Base-by-base conservation (phyloP, 1,139 yeast genomes). In the Chernovozyma sophiae-reginae region DNA sequence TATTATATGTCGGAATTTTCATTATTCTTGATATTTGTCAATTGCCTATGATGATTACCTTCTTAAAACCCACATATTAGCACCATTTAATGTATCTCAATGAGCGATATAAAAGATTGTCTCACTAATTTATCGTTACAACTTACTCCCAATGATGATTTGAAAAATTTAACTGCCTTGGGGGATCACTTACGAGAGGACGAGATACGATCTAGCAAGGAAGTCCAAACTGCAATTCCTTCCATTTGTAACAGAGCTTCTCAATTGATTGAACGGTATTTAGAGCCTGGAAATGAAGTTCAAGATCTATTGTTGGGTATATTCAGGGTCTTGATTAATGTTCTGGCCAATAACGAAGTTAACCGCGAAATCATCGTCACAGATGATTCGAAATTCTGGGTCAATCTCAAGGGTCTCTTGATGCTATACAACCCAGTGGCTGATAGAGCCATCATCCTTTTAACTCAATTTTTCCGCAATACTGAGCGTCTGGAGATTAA, bases 391-490 rank as follows among this genome's bases (percentile, higher is more conserved):
- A 38, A 36, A 22, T 55, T 62, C 35, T 62, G 68, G 69, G 10
- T 6, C 29, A 16, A 26, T 14, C 6, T 26, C 18, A 16, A 13
- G 17, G 12, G 29, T 7, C 6, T 26, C 6, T 26, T 26, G 29
- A 10, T 12, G 12, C 12, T 6, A 7, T 6, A 26, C 12, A 16
- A 16, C 12, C 11, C 15, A 26, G 6, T 16, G 8, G 12, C 10
- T 6, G 29, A 26, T 6, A 6, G 29, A 12, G 6, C 29, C 11
- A 13, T 11, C 25, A 47, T 62, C 12, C 51, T 69, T 26, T 42
- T 68, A 18, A 47, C 53, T 18, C 75, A 69, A 44, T 69, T 68
- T 42, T 49, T 62, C 8, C 60, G 55, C 34, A 55, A 60, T 17
- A 58, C 68, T 1, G 55, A 51, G 4, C 39, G 48, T 12, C 43